Evolutionary conservation across 345 rosid species (phyloP), one percentile per base, ranked within the genome.

Genomic region (Carallia pectinifolia): DNA sequence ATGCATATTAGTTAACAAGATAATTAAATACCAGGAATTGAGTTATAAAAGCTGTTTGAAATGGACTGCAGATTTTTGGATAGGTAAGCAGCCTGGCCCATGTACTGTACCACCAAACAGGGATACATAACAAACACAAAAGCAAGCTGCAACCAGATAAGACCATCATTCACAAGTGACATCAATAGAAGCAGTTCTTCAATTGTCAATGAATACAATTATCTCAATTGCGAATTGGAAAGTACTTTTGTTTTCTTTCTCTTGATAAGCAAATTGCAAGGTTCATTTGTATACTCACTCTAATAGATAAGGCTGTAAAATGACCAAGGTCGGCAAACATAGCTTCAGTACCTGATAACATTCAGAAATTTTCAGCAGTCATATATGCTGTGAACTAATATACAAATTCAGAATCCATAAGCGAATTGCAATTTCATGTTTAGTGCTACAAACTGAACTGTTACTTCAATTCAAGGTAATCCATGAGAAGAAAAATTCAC

Each of bases 321-420:
- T 91, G 98, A 82, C 98, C 98, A 80, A 93, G 88, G 81, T 91
- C 91, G 31, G 98, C 94, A 78, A 85, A 91, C 94, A 93, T 93
- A 68, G 98, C 98, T 85, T 89, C 97, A 68, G 97, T 84, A 68
- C 98, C 98, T 93, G 90, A 66, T 75, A 68, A 81, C 61, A 76
- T 72, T 65, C 77, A 70, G 69, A 78, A 76, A 19, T 30, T 71
- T 23, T 74, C 50, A 67, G 18, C 34, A 66, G 34, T 60, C 44
- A 60, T n/a, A 9, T 65, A 13, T 65, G 36, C 18, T 40, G 19
- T 13, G 16, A 12, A 44, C 50, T 58, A 16, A 7, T 37, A n/a
- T 53, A 58, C 17, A 38, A 38, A 40, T 56, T 8, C 36, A 33
- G 34, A 27, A 64, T 73, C 48, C 71, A 47, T 23, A 7, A 33